Base-by-base conservation (phyloP, 1,139 yeast species). In the Hyphopichia burtonii region DNA sequence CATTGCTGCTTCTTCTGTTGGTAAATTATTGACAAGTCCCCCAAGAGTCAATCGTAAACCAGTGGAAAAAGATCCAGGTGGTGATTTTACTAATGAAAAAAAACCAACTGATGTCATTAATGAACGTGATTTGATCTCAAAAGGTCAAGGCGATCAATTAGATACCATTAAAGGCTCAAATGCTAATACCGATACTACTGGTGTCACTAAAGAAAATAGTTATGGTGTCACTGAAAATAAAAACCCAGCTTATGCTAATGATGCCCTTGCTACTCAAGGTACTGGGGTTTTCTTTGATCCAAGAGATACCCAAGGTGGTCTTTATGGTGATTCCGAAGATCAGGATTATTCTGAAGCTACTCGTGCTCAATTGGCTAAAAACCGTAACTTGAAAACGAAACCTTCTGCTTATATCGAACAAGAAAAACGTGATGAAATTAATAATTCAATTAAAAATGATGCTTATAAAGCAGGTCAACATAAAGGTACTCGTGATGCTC, bases 261-360 rank as follows among this genome's bases (percentile, higher is more conserved):
- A 61, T 27, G 68, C 74, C 17, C 44, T 45, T 32, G 53, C 56
- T 14, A 49, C 45, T 10, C 45, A 54, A 34, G 75, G 74, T 17
- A 46, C 57, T 6, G 74, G 75, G 3, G 52, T 52, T 38, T 68
- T 55, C 45, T 69, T 57, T 44, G 65, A 67, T 42, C 73, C 74
- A 9, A 59, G 50, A 47, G 72, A 66, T 46, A 65, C 72, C 31
- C 69, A 65, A 41, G 70, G 68, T 18, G 67, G 68, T 14, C 44
- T 53, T 35, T 61, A 61, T 43, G 55, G 58, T 31, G 30, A 47
- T 22, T 30, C 31, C 22, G 32, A 36, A 16, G 44, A 44, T 20
- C 32, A 32, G 9, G 34, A 32, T n/a, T 34, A 44, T 18, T 38
- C 48, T 5, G 68, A 63, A 41, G 69, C 69, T 34, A 65, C 70